These are phyloP conservation scores for Scheffersomyces amazonensis DNA, from an alignment of 805 yeast genomes.

Conservation along the genomic window DNA sequence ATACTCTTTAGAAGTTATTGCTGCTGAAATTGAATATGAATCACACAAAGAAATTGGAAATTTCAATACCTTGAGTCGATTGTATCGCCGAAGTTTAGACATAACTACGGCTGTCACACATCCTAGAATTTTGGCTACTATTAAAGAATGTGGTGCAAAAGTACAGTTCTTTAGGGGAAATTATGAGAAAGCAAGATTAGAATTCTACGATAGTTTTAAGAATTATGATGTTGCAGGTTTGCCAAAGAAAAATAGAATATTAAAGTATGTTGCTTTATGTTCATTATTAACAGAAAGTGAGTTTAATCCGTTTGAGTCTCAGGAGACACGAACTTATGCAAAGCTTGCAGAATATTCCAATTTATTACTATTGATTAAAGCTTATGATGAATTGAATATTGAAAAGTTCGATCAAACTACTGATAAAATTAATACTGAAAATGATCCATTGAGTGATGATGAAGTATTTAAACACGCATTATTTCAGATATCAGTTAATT, in stretches of 20 bases:
- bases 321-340: constrained; percentile 59
- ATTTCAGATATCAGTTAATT: constrained; percentile 22
- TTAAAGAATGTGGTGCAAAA: constrained; percentile 74
- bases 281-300: constrained; percentile 62
- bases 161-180: constrained; percentile 58
- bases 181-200: constrained; percentile 60
- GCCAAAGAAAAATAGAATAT: constrained; percentile 47
- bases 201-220: constrained; percentile 51
- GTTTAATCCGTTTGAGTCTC: constrained; percentile 70
- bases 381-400: constrained; percentile 29
- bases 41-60: constrained; percentile 33
- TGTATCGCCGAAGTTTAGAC: constrained; percentile 42
- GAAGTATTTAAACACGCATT: constrained; percentile 26
- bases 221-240: constrained; percentile 45
- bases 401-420: constrained; percentile 13
- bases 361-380: constrained; percentile 24
- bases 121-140: constrained; percentile 70
- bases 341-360: constrained; percentile 25
- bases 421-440: constrained; percentile 11
- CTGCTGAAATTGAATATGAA: constrained; percentile 59
- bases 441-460: constrained; percentile 27
- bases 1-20: constrained; percentile 59
- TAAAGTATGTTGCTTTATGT: constrained; percentile 61
- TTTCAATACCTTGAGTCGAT: constrained; percentile 38
- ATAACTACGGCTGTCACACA: constrained; percentile 69